Evolutionary conservation across 2,329 filamentous ascomycete species (phyloP).

Genomic region (Neofusicoccum laricinum): DNA sequence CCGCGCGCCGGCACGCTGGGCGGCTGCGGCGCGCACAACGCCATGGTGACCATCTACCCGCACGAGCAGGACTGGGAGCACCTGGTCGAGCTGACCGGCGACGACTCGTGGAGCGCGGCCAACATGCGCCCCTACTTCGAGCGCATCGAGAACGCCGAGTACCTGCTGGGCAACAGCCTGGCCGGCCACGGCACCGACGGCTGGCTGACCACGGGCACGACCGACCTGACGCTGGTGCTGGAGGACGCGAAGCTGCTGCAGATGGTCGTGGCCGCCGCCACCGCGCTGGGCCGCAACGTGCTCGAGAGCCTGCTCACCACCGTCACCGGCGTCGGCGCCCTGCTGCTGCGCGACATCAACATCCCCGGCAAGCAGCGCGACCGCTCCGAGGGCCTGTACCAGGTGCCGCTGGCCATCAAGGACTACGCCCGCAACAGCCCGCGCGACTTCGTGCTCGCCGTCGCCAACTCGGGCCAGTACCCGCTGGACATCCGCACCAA

Average conservation of each 20-base stretch:
- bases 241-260: slow-evolving; percentile 54
- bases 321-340: slow-evolving; percentile 25
- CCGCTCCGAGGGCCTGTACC: slow-evolving; percentile 48
- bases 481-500: slow-evolving; percentile 58
- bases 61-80: slow-evolving; percentile 59
- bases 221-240: slow-evolving; percentile 40
- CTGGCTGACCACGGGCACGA: slow-evolving; percentile 53
- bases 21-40: slow-evolving; percentile 61
- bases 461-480: slow-evolving; percentile 54
- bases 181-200: slow-evolving; percentile 57
- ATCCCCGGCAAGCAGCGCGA: slow-evolving; percentile 47
- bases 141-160: slow-evolving; percentile 53
- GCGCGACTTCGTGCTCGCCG: slow-evolving; percentile 54
- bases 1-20: slow-evolving; percentile 57
- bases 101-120: slow-evolving; percentile 54
- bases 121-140: slow-evolving; percentile 59
- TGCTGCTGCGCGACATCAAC: slow-evolving; percentile 45
- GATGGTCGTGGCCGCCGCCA: slow-evolving; percentile 50
- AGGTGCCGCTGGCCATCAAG: slow-evolving; percentile 57
- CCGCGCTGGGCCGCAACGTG: slow-evolving; percentile 46
- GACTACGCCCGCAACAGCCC: slow-evolving; percentile 50
- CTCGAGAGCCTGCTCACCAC: slow-evolving; percentile 43
- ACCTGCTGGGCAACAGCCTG: slow-evolving; percentile 40
- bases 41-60: slow-evolving; percentile 59
- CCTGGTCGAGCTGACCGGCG: slow-evolving; percentile 58